phyloP scores from a whole-genome alignment of 2,329 filamentous ascomycete species.

The Aspergillus pseudonomiae region DNA sequence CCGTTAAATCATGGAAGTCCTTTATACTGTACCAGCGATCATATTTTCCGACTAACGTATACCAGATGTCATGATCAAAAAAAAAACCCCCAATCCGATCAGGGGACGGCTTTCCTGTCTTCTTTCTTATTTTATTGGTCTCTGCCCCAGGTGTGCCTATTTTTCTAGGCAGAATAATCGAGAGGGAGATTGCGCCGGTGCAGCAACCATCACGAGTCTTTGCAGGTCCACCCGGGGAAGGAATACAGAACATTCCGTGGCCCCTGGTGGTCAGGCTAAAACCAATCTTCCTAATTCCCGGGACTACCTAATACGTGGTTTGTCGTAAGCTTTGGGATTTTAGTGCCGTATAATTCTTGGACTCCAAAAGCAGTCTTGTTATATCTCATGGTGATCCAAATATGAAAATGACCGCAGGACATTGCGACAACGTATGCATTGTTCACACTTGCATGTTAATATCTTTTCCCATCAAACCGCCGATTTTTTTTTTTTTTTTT shows the following conservation, averaged over 20 bases:
- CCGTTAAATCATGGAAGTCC: neutral
- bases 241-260: constrained; percentile 24
- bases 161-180: neutral
- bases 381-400: neutral
- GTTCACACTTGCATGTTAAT: neutral
- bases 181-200: neutral
- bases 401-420: neutral
- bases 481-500: neutral
- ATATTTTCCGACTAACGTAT: neutral
- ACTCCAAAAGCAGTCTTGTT: neutral
- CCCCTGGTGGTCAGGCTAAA: constrained; percentile 20
- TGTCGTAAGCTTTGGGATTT: constrained; percentile 1
- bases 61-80: neutral
- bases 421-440: neutral
- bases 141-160: no score
- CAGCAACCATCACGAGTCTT: neutral
- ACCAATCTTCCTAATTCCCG: constrained; percentile 24
- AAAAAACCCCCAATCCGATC: no score
- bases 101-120: neutral
- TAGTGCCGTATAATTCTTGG: neutral
- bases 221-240: constrained; percentile 18
- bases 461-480: neutral
- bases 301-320: constrained; percentile 18
- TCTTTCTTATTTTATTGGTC: neutral
- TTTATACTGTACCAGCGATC: neutral